phyloP scores from a whole-genome alignment of 2,329 filamentous ascomycete species.

The Ophiosphaerella narmari region DNA sequence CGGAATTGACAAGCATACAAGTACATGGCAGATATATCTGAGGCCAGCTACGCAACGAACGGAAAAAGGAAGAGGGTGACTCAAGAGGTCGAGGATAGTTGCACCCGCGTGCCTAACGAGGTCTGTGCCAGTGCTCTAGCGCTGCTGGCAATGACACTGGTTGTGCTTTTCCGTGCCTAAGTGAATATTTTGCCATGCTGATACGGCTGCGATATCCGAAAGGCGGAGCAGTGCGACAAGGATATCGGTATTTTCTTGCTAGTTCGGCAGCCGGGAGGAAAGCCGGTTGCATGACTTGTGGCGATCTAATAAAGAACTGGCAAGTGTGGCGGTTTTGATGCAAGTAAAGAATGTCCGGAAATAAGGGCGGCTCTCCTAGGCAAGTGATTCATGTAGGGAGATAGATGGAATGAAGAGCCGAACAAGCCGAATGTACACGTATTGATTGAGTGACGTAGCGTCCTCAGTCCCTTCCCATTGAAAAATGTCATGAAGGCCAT shows the following conservation, averaged over 20 bases:
- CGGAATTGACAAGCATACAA: slow-evolving; percentile 6
- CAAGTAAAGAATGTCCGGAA: slow-evolving; percentile 6
- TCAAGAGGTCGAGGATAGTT: slow-evolving; percentile 10
- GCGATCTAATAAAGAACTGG: background rate
- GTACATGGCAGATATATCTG: slow-evolving; percentile 3
- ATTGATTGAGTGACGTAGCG: slow-evolving; percentile 4
- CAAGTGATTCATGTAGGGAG: slow-evolving; percentile 1
- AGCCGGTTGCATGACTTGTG: background rate
- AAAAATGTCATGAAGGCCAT: slow-evolving; percentile 14
- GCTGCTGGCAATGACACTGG: slow-evolving; percentile 12
- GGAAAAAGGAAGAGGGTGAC: slow-evolving; percentile 10
- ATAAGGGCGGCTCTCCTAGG: slow-evolving; percentile 1
- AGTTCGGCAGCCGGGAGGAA: background rate
- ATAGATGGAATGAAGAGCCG: slow-evolving; percentile 8
- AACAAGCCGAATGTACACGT: slow-evolving; percentile 13
- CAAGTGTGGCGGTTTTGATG: background rate
- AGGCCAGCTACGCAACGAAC: background rate
- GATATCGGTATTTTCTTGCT: slow-evolving; percentile 14
- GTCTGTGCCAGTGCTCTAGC: slow-evolving; percentile 15
- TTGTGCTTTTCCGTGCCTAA: slow-evolving; percentile 33
- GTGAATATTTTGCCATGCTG: slow-evolving; percentile 25
- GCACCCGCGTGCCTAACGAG: slow-evolving; percentile 14
- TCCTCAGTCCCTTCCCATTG: slow-evolving; percentile 5
- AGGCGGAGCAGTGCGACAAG: slow-evolving; percentile 25
- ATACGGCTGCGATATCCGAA: slow-evolving; percentile 22